Evolutionary conservation across 306 rosid genomes (phyloP).

Genomic region (Fagus crenata): DNA sequence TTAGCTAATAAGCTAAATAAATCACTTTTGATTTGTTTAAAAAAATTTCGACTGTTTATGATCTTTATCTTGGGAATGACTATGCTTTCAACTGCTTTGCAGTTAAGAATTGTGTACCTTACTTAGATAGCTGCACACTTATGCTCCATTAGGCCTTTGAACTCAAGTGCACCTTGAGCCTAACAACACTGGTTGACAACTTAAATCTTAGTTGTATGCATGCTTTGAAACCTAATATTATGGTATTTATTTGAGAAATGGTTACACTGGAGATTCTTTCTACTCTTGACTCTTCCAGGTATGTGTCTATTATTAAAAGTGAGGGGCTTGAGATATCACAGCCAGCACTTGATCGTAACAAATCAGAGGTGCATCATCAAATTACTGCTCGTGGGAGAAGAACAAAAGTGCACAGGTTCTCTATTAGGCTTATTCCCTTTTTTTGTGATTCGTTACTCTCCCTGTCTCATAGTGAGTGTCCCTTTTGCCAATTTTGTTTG

Average conservation of each 20-base stretch:
- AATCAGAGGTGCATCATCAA: conserved; percentile 87
- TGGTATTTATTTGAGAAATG: background rate
- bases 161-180: background rate
- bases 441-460: background rate
- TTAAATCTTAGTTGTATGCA: conserved; percentile 1
- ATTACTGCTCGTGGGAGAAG: conserved; percentile 75
- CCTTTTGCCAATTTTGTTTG: background rate
- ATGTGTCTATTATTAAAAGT: conserved; percentile 56
- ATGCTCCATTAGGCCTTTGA: background rate
- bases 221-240: background rate
- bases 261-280: conserved; percentile 13
- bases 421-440: conserved; percentile 1
- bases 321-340: conserved; percentile 93
- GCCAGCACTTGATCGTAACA: conserved; percentile 74
- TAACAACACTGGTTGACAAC: background rate
- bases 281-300: conserved; percentile 42
- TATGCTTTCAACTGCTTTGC: too few species aligned
- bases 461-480: background rate
- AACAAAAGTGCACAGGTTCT: conserved; percentile 76
- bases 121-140: too few species aligned
- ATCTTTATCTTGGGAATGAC: too few species aligned
- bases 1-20: too few species aligned
- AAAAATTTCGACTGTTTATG: too few species aligned
- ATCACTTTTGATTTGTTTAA: too few species aligned
- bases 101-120: too few species aligned